A percentile compares a stretch with the other conserved stretches of the same genome.
Evolutionary conservation across 2,329 filamentous ascomycete species (phyloP).

Genomic region (Hyphodiscus sp.): DNA sequence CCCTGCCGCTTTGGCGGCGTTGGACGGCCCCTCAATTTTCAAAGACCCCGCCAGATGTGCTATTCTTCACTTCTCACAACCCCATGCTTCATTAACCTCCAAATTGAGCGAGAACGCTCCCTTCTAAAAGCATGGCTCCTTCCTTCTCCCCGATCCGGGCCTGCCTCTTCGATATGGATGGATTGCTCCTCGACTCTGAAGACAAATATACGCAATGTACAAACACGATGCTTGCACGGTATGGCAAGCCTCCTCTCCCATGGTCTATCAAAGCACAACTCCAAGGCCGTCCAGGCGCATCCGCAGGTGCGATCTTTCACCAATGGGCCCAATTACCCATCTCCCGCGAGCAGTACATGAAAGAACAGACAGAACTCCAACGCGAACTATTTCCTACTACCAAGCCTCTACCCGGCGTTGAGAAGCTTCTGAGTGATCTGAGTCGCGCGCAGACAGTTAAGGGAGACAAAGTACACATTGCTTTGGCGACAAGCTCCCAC

Average conservation of each 20-base stretch:
- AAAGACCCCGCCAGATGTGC: background rate
- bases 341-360: constrained; percentile 57
- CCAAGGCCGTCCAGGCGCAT: constrained; percentile 26
- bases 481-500: constrained; percentile 68
- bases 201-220: constrained; percentile 83
- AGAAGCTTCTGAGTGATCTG: constrained; percentile 58
- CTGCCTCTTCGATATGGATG: constrained; percentile 98
- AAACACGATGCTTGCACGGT: constrained; percentile 73
- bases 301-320: constrained; percentile 56
- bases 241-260: constrained; percentile 68
- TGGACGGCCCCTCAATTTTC: background rate
- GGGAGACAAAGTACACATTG: constrained; percentile 56
- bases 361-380: constrained; percentile 58
- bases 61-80: background rate
- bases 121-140: constrained; percentile 9
- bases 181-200: constrained; percentile 88
- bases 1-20: background rate
- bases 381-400: constrained; percentile 63
- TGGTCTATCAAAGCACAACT: constrained; percentile 93
- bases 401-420: constrained; percentile 74
- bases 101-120: background rate
- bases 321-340: constrained; percentile 86
- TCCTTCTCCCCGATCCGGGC: constrained; percentile 73
- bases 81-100: background rate
- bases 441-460: constrained; percentile 19